A percentile compares a stretch with the other conserved stretches of the same genome.
Evolutionary conservation across 2,329 filamentous ascomycete species (phyloP).

Genomic region (Incumbomyces delicatus): DNA sequence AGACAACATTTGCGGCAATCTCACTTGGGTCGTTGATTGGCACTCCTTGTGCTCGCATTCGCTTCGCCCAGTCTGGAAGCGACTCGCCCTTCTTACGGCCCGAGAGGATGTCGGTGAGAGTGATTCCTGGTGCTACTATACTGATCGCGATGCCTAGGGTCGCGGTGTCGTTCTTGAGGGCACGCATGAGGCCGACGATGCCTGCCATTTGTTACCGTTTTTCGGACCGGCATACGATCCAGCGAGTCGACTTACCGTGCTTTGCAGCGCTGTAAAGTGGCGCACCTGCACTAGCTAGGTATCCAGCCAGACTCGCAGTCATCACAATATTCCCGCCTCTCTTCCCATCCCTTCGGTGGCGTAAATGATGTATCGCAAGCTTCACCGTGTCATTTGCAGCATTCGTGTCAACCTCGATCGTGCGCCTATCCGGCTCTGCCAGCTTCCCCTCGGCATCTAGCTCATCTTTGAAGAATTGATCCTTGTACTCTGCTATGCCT

Average conservation of each 20-base stretch:
- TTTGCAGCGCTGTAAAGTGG: slow-evolving; percentile 42
- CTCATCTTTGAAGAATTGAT: slow-evolving; percentile 42
- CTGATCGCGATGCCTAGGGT: slow-evolving; percentile 37
- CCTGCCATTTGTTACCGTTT: slow-evolving; percentile 18
- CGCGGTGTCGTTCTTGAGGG: slow-evolving; percentile 40
- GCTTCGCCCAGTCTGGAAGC: slow-evolving; percentile 32
- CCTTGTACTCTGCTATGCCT: slow-evolving; percentile 38
- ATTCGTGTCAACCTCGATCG: slow-evolving; percentile 38
- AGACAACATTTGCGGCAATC: slow-evolving; percentile 36
- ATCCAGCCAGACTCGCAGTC: slow-evolving; percentile 41
- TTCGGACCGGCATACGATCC: background rate
- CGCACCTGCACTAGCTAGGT: slow-evolving; percentile 39
- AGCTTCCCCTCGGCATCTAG: slow-evolving; percentile 33
- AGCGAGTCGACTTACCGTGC: slow-evolving; percentile 28
- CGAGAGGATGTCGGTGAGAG: slow-evolving; percentile 36
- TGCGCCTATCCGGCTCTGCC: slow-evolving; percentile 37
- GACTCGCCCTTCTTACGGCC: slow-evolving; percentile 25
- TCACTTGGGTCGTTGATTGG: slow-evolving; percentile 39
- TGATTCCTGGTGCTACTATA: slow-evolving; percentile 41
- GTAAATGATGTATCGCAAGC: slow-evolving; percentile 39
- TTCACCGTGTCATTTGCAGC: slow-evolving; percentile 39
- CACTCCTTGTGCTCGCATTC: slow-evolving; percentile 36
- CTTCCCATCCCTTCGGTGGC: slow-evolving; percentile 28
- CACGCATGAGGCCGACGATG: slow-evolving; percentile 41
- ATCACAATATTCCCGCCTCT: slow-evolving; percentile 37